phyloP scores from a whole-genome alignment of 2,329 filamentous ascomycete genomes.

The Didymella arachidicola region DNA sequence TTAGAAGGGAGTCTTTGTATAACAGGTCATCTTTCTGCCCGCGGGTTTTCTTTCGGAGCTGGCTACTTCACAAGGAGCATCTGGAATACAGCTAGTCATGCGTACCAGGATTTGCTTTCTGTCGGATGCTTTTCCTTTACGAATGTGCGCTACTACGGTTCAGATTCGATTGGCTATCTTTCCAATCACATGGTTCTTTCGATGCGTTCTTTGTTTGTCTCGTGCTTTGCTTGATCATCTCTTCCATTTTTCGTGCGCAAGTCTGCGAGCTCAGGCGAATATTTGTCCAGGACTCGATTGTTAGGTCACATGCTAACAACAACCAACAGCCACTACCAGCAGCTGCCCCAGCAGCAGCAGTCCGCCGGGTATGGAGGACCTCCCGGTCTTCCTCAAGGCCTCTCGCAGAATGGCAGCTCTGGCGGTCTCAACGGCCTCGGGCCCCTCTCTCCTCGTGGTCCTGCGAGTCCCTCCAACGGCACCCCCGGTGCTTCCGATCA shows the following conservation, averaged over 20 bases:
- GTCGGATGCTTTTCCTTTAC: slow-evolving; percentile 41
- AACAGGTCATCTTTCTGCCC: slow-evolving; percentile 48
- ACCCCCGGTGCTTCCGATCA: slow-evolving; percentile 45
- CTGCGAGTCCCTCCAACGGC: slow-evolving; percentile 34
- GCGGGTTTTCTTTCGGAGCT: slow-evolving; percentile 44
- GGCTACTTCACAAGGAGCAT: slow-evolving; percentile 39
- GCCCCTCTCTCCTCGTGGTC: slow-evolving; percentile 19
- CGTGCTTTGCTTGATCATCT: slow-evolving; percentile 37
- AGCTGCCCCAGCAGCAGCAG: slow-evolving; percentile 22
- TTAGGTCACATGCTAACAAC: slow-evolving; percentile 6
- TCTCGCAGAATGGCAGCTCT: slow-evolving; percentile 22
- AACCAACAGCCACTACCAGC: slow-evolving; percentile 18
- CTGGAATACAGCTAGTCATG: slow-evolving; percentile 49
- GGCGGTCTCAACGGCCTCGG: slow-evolving; percentile 20
- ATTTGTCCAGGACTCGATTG: background rate
- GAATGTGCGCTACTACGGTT: slow-evolving; percentile 38
- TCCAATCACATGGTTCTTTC: slow-evolving; percentile 46
- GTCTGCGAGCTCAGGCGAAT: slow-evolving; percentile 1
- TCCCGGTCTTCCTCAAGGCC: slow-evolving; percentile 19
- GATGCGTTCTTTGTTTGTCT: slow-evolving; percentile 40
- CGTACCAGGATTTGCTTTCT: slow-evolving; percentile 44
- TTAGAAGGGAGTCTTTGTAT: slow-evolving; percentile 49
- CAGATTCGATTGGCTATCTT: slow-evolving; percentile 50
- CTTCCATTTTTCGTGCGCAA: slow-evolving; percentile 13
- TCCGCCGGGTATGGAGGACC: slow-evolving; percentile 18